Base-by-base conservation (phyloP, 2,329 filamentous ascomycete genomes). In the Ramularia endophylla region DNA sequence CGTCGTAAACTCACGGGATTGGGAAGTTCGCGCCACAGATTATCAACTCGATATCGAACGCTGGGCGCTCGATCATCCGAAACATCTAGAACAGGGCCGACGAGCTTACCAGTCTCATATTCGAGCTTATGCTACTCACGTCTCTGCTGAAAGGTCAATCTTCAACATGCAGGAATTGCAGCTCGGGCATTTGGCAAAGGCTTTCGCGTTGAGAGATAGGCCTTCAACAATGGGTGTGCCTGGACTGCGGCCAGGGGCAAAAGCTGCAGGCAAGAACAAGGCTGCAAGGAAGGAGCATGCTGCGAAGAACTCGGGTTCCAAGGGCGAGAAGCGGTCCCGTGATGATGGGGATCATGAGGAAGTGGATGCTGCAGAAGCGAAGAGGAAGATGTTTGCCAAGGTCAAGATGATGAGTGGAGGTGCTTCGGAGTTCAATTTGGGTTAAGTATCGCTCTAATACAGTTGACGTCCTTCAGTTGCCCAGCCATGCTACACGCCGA, bases 121-220 rank as follows among this genome's bases (percentile, higher is more conserved):
- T 40, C 77, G 92, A 40, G 92, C 92, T 1, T 98, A 98, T 62
- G 88, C 92, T 2, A 98, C 92, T 0, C 92, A 98, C 64, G 78
- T 90, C 19, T 82, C 85, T 20, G 81, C 83, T 31, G 92, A 98
- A 68, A 77, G 92, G 38, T 71, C 72, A 38, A 89, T 85, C 61
- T 98, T 98, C 63, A 86, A 97, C 63, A 94, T 95, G 65, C 88
- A 87, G 46, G 79, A 86, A 57, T 69, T 98, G 34, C 92, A 98
- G 63, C 69, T 97, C 6, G 92, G 92, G 3, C 92, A 98, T 70
- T 71, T 92, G 51, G 90, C 90, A 6, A 98, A 98, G 71, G 87
- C 85, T 18, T 98, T 94, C 61, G 92, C 82, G 2, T 68, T 98
- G 52, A 76, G 94, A 50, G 92, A 98, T 63, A 81, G 87, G 22